Conservation (phyloP, 2,329 filamentous ascomycete genomes). For the Fusarium oligoseptatum region DNA sequence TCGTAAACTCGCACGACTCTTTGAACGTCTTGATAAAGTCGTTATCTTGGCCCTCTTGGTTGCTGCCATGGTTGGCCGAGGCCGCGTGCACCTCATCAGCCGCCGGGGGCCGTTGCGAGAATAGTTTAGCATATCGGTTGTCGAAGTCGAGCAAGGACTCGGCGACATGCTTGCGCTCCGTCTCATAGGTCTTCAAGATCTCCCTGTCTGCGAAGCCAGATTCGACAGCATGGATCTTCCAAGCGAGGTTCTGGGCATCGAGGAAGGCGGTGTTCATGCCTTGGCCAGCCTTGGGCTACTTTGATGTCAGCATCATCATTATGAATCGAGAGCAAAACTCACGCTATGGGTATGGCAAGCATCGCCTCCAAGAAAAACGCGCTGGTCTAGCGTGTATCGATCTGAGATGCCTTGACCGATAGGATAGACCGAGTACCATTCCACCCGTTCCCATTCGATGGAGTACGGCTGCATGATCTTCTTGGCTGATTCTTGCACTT, state of each 20-base stretch:
- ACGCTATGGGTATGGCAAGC: slow-evolving; percentile 85
- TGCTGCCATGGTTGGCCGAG: slow-evolving; percentile 52
- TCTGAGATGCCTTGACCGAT: slow-evolving; percentile 81
- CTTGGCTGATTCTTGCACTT: slow-evolving; percentile 75
- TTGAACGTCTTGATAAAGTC: slow-evolving; percentile 93
- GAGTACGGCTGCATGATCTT: slow-evolving; percentile 75
- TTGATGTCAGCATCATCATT: slow-evolving; percentile 33
- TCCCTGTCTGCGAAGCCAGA: slow-evolving; percentile 81
- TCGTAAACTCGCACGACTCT: slow-evolving; percentile 90
- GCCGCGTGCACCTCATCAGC: slow-evolving; percentile 80
- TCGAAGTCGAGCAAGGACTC: slow-evolving; percentile 89
- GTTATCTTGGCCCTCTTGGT: slow-evolving; percentile 68
- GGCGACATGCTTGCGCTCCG: slow-evolving; percentile 86
- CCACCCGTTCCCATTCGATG: slow-evolving; percentile 75
- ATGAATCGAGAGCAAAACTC: slow-evolving; percentile 57
- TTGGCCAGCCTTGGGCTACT: slow-evolving; percentile 81
- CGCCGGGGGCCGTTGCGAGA: slow-evolving; percentile 82
- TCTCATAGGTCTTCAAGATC: slow-evolving; percentile 86
- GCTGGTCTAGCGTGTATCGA: slow-evolving; percentile 74
- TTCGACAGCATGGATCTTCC: slow-evolving; percentile 96
- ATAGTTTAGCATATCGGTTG: slow-evolving; percentile 89
- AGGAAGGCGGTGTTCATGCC: slow-evolving; percentile 86
- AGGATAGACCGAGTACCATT: slow-evolving; percentile 83
- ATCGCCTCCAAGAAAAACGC: slow-evolving; percentile 82
- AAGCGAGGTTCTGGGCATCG: slow-evolving; percentile 89